phyloP scores from a whole-genome alignment of 1,284 basidiomycete genomes.

The Pisolithus thermaeus region DNA sequence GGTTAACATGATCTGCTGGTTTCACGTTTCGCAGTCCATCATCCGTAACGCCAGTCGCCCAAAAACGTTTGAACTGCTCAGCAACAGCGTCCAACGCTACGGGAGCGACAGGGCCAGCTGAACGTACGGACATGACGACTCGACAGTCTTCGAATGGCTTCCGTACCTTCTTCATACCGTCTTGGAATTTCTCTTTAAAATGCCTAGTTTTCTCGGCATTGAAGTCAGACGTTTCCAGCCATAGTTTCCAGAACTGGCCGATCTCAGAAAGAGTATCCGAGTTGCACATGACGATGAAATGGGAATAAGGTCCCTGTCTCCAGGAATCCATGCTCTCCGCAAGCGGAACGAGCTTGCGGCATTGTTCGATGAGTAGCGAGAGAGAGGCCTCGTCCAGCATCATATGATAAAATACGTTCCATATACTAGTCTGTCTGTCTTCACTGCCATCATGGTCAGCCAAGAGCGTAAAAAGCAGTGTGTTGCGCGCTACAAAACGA shows the following conservation, averaged over 20 bases:
- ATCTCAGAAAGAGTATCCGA: constrained; percentile 37
- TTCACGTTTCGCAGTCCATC: not conserved
- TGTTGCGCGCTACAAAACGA: constrained; percentile 34
- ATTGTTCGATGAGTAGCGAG: constrained; percentile 37
- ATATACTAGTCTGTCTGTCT: constrained; percentile 28
- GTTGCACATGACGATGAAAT: constrained; percentile 34
- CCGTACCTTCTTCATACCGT: constrained; percentile 11
- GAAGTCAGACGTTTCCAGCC: constrained; percentile 17
- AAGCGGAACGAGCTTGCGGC: constrained; percentile 35
- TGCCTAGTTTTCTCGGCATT: constrained; percentile 14
- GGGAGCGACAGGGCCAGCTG: constrained; percentile 34
- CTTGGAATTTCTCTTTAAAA: constrained; percentile 15
- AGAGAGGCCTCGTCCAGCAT: constrained; percentile 39
- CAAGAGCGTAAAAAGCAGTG: constrained; percentile 31
- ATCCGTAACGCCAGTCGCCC: constrained; percentile 40
- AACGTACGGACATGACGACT: constrained; percentile 24
- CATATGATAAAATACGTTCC: constrained; percentile 57
- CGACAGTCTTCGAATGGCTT: not conserved
- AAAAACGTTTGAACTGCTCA: constrained; percentile 31
- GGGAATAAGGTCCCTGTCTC: constrained; percentile 37
- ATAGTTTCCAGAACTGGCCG: constrained; percentile 40
- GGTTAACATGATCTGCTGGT: constrained; percentile 31
- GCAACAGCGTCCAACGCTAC: constrained; percentile 15
- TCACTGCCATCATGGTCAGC: constrained; percentile 27
- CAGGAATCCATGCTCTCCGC: constrained; percentile 37